Base-by-base conservation (phyloP, 306 rosid genomes). In the Castanopsis chinensis region DNA sequence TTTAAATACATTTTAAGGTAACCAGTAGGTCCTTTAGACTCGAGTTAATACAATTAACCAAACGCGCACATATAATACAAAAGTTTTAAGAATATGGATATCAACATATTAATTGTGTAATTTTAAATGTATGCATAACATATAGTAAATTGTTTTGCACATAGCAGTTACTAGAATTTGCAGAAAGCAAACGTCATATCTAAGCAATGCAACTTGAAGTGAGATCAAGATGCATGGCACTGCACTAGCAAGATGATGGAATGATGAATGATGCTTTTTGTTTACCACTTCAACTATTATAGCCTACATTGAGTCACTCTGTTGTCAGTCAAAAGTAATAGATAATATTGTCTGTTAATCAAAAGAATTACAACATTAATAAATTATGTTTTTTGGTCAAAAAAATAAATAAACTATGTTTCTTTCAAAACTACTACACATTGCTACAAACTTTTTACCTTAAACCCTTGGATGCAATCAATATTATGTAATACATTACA, bases 401-500 rank as follows among this genome's bases (percentile, higher is more conserved):
- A 37, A 7, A 37, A 37, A 37, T 2, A 37, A 28, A 32, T 67
- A 32, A 18, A 17, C 17, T 32, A 64, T 7, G 45, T 30, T 30
- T 30, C 70, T 30, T 5, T 0, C 70, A 64, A 64, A 64, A 64
- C 70, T 32, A 11, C 21, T 32, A 11, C 41, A 64, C 28, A 59
- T 12, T 30, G 10, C 70, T 3, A 32, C 13, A 15, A 17, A 30
- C 41, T 30, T 30, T 30, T 18, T 64, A 27, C 8, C 13, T 20
- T 30, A 5, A 41, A 14, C 45, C 70, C 45, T 13, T 32, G 45
- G 41, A 32, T 32, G 18, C 7, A 17, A 30, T 17, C 43, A 64
- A 18, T 28, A 13, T 64, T 21, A 55, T 76, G 70, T 28, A 41
- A 65, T 79, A 76, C 64, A 55, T 75, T 67, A 75, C 83, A 77